Conservation (phyloP, 768 basidiomycete genomes). For the Porphyrellus cyaneotinctus region DNA sequence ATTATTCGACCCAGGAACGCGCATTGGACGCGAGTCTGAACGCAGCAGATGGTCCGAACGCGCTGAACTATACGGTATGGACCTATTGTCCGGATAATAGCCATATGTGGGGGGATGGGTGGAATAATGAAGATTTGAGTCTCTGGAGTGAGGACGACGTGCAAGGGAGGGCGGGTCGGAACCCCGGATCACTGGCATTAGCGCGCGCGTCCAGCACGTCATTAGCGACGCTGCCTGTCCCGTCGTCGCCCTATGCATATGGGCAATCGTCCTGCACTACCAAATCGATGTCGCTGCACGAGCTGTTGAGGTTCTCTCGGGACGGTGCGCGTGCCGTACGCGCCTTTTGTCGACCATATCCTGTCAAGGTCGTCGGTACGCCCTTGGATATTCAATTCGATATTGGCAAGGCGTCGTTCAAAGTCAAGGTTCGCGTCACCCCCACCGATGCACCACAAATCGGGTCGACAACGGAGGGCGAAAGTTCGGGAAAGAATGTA, state of each 20-base stretch:
- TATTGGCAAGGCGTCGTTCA: conserved; percentile 64
- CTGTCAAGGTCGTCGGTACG: conserved; percentile 67
- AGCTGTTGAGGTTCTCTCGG: conserved; percentile 60
- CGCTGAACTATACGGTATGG: conserved; percentile 82
- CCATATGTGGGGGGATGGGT: conserved; percentile 91
- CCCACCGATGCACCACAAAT: conserved; percentile 46
- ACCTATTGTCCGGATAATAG: conserved; percentile 79
- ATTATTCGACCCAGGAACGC: conserved; percentile 72
- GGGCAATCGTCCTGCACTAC: not conserved
- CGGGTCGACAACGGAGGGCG: not conserved
- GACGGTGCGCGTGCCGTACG: conserved; percentile 81
- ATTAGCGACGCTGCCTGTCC: conserved; percentile 17
- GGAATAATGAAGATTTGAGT: conserved; percentile 95
- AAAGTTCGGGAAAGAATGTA: conserved; percentile 9
- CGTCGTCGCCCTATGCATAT: conserved; percentile 15
- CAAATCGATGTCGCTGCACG: conserved; percentile 4
- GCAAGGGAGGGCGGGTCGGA: not conserved
- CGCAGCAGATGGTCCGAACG: conserved; percentile 71
- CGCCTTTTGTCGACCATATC: conserved; percentile 85
- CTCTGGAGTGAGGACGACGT: conserved; percentile 81
- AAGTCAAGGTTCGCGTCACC: conserved; percentile 59
- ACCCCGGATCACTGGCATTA: conserved; percentile 2
- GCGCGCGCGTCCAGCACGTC: conserved; percentile 18
- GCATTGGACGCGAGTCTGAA: conserved; percentile 86
- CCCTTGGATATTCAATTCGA: conserved; percentile 71